Evolutionary conservation across 306 rosid species (phyloP), one percentile per base, ranked within the genome.

Genomic region (Sindora glabra): DNA sequence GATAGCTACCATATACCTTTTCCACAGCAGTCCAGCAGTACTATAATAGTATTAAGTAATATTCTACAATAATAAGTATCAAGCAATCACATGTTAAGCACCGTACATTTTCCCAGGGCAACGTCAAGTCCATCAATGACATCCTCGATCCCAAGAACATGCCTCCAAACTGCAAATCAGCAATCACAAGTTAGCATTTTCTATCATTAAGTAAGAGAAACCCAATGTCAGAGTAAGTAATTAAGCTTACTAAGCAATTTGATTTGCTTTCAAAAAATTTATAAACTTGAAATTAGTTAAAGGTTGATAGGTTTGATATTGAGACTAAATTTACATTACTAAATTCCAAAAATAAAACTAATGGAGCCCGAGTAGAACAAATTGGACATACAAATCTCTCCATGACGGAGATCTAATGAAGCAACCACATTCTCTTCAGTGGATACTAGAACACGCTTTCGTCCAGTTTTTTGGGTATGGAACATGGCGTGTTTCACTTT

Each of bases 401-500:
- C 99, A 33, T 62, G 99, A 44, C 99, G 95, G 70, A 94, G 99
- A 77, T 94, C 97, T 26, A 94, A 95, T 5, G 99, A 94, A n/a
- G 99, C 97, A 56, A 94, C 57, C 7, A 89, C 95, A 63, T 89
- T 94, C 87, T 94, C 97, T 73, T 89, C 94, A 3, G 97, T 94
- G 18, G 95, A 89, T 56, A 94, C 99, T 19, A 94, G 74, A 49
- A 94, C 99, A 47, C 99, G 97, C 84, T 81, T 94, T 15, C 97
- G 59, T 42, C 95, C 95, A 9, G 87, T 68, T 75, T 89, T 94
- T 11, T 86, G 96, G 42, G 97, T 89, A 56, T 89, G 99, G 36
- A 84, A 94, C 70, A 94, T 83, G 3, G 99, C 97, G 22, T 86
- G 85, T 64, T 89, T 94, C 57, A 84, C 97, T 65, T 94, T 94